Percentiles rank a stretch among this genome's conserved stretches.
Evolutionary conservation across 768 basidiomycete genomes (phyloP).

Genomic region (Amanita rimosa): DNA sequence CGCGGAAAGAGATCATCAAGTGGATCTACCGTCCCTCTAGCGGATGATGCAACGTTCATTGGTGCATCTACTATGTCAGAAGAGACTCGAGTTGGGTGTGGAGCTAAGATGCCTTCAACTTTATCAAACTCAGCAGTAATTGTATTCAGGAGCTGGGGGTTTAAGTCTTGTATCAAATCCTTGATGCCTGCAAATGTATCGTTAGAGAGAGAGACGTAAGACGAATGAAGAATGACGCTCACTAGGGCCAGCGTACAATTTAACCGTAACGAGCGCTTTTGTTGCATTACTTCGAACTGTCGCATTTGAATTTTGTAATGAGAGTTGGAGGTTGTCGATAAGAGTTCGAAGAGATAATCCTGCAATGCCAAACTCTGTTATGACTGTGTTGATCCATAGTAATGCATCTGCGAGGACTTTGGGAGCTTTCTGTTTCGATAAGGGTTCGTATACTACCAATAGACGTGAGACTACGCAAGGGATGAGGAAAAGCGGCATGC

Average conservation of each 20-base stretch:
- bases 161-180: constrained; percentile 88
- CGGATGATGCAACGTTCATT: constrained; percentile 27
- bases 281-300: constrained; percentile 90
- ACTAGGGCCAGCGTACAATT: constrained; percentile 87
- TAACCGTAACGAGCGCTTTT: constrained; percentile 83
- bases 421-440: constrained; percentile 93
- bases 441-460: constrained; percentile 74
- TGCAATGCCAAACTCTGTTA: constrained; percentile 85
- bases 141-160: constrained; percentile 84
- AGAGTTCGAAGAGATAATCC: constrained; percentile 75
- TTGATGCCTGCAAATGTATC: constrained; percentile 62
- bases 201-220: neutral
- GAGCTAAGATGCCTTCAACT: constrained; percentile 63
- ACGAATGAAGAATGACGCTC: constrained; percentile 9
- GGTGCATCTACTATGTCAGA: constrained; percentile 56
- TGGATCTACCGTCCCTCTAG: constrained; percentile 48
- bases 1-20: constrained; percentile 93
- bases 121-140: constrained; percentile 92
- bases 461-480: constrained; percentile 1
- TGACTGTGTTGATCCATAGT: constrained; percentile 75
- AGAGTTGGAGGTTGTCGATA: constrained; percentile 84
- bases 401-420: constrained; percentile 91
- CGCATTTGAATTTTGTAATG: constrained; percentile 89
- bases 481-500: constrained; percentile 29
- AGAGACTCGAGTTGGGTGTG: constrained; percentile 69